These are phyloP conservation scores for Aspergillus ochraceus DNA, from an alignment of 2,329 filamentous ascomycete genomes.

Conservation along the genomic window DNA sequence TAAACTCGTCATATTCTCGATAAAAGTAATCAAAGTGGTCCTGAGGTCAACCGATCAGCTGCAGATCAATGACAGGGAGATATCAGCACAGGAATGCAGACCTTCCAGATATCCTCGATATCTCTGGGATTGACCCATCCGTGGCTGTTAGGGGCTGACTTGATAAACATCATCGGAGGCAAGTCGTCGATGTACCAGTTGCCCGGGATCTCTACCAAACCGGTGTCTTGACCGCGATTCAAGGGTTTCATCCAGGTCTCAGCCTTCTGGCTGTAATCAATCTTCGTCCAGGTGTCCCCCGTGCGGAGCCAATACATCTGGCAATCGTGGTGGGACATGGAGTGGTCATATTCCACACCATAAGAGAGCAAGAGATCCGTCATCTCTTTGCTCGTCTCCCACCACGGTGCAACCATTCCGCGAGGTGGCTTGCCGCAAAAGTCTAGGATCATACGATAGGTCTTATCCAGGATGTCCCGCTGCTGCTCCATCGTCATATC, in stretches of 20 bases:
- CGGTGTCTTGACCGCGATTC: conserved; percentile 47
- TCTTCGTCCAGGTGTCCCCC: conserved; percentile 47
- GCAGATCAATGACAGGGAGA: conserved; percentile 44
- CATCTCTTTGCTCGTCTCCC: conserved; percentile 70
- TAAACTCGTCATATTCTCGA: conserved; percentile 72
- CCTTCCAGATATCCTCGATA: conserved; percentile 59
- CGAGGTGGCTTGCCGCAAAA: conserved; percentile 74
- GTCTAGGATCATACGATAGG: conserved; percentile 69
- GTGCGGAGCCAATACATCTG: conserved; percentile 47
- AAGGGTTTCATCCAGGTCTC: conserved; percentile 49
- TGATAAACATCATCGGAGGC: conserved; percentile 50
- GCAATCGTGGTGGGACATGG: conserved; percentile 47
- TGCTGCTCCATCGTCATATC: conserved; percentile 76
- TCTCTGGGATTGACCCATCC: conserved; percentile 61
- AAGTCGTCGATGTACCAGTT: conserved; percentile 49
- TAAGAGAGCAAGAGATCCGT: conserved; percentile 49
- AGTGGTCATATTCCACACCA: conserved; percentile 48
- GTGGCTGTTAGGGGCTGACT: conserved; percentile 51
- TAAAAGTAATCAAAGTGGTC: conserved; percentile 69
- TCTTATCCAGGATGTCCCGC: conserved; percentile 73
- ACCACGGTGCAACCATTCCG: conserved; percentile 73
- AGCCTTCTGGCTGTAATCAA: conserved; percentile 45
- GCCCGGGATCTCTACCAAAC: conserved; percentile 45
- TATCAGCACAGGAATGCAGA: conserved; percentile 3
- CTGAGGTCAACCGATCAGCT: conserved; percentile 51